Conservation (phyloP, 345 rosid species). For the Geranium brycei region DNA sequence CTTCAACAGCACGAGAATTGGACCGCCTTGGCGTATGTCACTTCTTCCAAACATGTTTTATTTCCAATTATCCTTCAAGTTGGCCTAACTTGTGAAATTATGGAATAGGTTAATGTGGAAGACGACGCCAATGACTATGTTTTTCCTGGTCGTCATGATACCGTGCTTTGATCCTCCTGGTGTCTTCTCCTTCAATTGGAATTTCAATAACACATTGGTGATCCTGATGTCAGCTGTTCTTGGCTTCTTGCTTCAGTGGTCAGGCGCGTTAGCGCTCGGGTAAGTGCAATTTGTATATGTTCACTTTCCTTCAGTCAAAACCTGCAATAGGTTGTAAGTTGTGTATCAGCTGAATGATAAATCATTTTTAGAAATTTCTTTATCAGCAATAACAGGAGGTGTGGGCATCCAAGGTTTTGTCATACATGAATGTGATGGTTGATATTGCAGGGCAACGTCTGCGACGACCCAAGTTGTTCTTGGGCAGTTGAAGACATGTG, state of each 20-base stretch:
- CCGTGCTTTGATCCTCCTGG: slow-evolving; percentile 93
- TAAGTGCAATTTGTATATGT: slow-evolving; percentile 19
- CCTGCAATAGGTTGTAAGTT: too few species aligned
- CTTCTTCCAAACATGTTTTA: slow-evolving; percentile 1
- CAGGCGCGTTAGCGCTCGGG: slow-evolving; percentile 97
- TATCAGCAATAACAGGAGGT: too few species aligned
- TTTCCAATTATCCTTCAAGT: neutral
- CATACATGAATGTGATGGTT: too few species aligned
- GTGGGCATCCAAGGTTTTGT: too few species aligned
- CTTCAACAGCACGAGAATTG: slow-evolving; percentile 87
- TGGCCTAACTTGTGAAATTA: slow-evolving; percentile 5
- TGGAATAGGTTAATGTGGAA: slow-evolving; percentile 88
- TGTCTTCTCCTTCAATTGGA: slow-evolving; percentile 63
- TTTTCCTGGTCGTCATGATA: slow-evolving; percentile 67
- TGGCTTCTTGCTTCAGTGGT: slow-evolving; percentile 97
- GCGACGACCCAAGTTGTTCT: slow-evolving; percentile 61
- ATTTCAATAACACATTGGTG: slow-evolving; percentile 35
- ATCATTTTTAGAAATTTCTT: too few species aligned
- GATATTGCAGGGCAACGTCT: slow-evolving; percentile 46
- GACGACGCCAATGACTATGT: slow-evolving; percentile 82
- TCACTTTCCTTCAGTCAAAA: too few species aligned
- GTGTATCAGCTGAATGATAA: too few species aligned
- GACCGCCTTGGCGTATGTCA: slow-evolving; percentile 84
- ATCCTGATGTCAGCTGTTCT: slow-evolving; percentile 69
- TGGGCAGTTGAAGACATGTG: slow-evolving; percentile 72